Evolutionary conservation across 2,329 filamentous ascomycete species (phyloP).

Genomic region (Pestalotiopsis sp.): DNA sequence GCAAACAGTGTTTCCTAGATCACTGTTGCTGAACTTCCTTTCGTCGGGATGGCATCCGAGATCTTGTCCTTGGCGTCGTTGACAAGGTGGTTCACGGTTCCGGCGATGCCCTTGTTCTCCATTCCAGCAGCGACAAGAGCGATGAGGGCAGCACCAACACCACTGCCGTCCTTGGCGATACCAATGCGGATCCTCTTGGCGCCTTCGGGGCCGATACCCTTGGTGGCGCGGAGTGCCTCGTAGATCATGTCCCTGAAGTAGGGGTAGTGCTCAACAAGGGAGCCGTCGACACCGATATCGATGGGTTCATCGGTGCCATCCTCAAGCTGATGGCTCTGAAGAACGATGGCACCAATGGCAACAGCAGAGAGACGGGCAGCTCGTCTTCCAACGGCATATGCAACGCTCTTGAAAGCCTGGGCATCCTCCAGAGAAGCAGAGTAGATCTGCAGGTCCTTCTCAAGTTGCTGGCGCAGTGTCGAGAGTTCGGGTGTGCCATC

Average conservation of each 20-base stretch:
- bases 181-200: conserved; percentile 90
- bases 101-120: conserved; percentile 44
- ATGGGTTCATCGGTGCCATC: conserved; percentile 67
- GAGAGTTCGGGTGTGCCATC: conserved; percentile 74
- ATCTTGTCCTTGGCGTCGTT: conserved; percentile 36
- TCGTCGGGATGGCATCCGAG: conserved; percentile 22
- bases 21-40: conserved; percentile 23
- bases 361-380: conserved; percentile 87
- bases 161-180: conserved; percentile 94
- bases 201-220: conserved; percentile 74
- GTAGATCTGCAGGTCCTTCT: conserved; percentile 73
- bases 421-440: conserved; percentile 81
- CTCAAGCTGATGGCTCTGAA: conserved; percentile 74
- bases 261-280: conserved; percentile 93
- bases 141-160: conserved; percentile 93
- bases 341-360: conserved; percentile 79
- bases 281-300: conserved; percentile 93
- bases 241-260: conserved; percentile 87
- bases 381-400: conserved; percentile 81
- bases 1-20: conserved; percentile 16
- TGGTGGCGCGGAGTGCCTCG: conserved; percentile 74
- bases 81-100: conserved; percentile 42
- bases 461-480: conserved; percentile 74
- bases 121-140: conserved; percentile 79
- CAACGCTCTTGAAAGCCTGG: conserved; percentile 80